These are phyloP conservation scores for Serendipita sp. DNA, from an alignment of 768 basidiomycete genomes.

Conservation along the genomic window DNA sequence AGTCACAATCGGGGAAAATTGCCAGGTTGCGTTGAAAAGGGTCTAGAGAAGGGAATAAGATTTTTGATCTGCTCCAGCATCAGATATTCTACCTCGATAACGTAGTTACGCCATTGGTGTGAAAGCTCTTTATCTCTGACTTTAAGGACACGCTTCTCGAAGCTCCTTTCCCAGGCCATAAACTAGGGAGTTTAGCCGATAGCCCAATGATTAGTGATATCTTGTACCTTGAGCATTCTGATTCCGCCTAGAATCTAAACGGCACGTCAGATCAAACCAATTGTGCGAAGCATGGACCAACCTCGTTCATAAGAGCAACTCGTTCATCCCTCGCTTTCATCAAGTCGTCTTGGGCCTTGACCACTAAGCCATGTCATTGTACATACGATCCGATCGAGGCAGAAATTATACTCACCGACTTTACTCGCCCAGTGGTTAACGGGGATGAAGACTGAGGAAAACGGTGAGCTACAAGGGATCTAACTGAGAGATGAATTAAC, in stretches of 20 bases:
- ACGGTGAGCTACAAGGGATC: background rate
- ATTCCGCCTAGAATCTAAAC: constrained; percentile 61
- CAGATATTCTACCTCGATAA: constrained; percentile 42
- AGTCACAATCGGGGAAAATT: constrained; percentile 32
- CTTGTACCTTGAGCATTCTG: constrained; percentile 61
- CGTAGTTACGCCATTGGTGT: constrained; percentile 74
- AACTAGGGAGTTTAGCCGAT: constrained; percentile 29
- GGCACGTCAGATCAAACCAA: background rate
- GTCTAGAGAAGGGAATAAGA: constrained; percentile 14
- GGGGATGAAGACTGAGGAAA: constrained; percentile 32
- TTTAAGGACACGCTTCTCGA: constrained; percentile 55
- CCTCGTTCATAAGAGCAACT: constrained; percentile 81
- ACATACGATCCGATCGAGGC: background rate
- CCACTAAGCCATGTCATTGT: constrained; percentile 25
- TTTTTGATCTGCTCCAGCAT: background rate
- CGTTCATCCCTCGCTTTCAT: constrained; percentile 90
- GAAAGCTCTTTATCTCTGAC: constrained; percentile 68
- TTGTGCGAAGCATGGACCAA: constrained; percentile 13
- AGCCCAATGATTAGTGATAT: background rate
- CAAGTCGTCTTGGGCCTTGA: constrained; percentile 61
- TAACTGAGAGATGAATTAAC: background rate
- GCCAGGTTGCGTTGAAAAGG: constrained; percentile 40
- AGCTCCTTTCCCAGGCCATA: constrained; percentile 90
- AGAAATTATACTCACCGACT: constrained; percentile 17
- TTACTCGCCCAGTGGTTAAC: constrained; percentile 75